These are phyloP conservation scores for Elaeis oleifera DNA, from an alignment of 202 grass and related monocot genomes.

Conservation along the genomic window DNA sequence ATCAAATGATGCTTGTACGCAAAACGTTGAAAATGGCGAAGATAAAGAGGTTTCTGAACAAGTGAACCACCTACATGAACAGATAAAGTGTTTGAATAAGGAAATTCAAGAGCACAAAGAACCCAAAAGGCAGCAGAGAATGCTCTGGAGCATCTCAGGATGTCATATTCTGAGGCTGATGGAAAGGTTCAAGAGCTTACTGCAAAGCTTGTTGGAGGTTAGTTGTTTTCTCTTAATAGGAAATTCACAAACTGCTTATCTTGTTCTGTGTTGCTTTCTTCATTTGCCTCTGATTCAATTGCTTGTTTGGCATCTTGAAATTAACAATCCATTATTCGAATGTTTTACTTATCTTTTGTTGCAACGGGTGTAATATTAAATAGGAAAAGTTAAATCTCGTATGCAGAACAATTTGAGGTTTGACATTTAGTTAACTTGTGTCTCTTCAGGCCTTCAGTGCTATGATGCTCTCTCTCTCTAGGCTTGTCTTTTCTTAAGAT, in stretches of 20 bases:
- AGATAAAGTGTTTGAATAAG: conserved; percentile 51
- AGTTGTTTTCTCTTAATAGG: conserved; percentile 4
- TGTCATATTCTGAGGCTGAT: conserved; percentile 63
- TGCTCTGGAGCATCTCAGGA: conserved; percentile 79
- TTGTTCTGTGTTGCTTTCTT: conserved; percentile 11
- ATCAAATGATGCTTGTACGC: not conserved
- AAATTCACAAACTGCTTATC: not conserved
- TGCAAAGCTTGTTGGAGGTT: conserved; percentile 72
- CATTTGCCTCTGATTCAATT: not conserved
- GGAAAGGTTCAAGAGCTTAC: conserved; percentile 72
- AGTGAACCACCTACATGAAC: conserved; percentile 46
- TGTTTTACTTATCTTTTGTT: too few relatives aligned
- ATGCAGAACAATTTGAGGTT: too few relatives aligned
- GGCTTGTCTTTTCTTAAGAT: too few relatives aligned
- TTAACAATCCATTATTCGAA: too few relatives aligned
- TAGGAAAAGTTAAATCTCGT: too few relatives aligned
- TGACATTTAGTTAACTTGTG: too few relatives aligned
- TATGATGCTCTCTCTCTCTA: too few relatives aligned
- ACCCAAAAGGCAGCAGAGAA: conserved; percentile 65
- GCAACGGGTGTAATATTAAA: too few relatives aligned
- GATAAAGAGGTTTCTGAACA: conserved; percentile 25
- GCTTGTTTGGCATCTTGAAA: too few relatives aligned
- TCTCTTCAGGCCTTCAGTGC: too few relatives aligned
- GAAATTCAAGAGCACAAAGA: conserved; percentile 59
- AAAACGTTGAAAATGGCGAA: conserved; percentile 7